Conservation (phyloP, 2,329 filamentous ascomycete species). For the Diaporthe caulivora region DNA sequence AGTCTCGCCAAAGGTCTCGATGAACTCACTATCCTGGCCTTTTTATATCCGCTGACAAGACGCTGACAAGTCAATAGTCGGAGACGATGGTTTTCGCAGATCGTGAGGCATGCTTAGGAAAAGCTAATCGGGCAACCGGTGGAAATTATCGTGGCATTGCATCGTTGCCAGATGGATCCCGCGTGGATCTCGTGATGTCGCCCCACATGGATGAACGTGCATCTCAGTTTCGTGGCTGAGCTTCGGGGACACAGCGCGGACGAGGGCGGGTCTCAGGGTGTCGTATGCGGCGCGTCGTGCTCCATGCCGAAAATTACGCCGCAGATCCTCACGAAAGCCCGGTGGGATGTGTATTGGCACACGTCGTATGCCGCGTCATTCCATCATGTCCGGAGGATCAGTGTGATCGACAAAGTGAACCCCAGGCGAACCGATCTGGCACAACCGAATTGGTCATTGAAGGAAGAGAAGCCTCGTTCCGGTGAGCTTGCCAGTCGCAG, state of each 20-base stretch:
- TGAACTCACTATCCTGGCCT: background rate
- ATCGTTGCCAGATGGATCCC: slow-evolving; percentile 8
- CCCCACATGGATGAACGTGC: slow-evolving; percentile 7
- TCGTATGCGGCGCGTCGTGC: background rate
- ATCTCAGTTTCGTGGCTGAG: slow-evolving; percentile 11
- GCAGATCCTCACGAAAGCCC: background rate
- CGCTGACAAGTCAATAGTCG: background rate
- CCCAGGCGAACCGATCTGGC: background rate
- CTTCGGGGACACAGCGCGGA: background rate
- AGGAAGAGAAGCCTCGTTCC: too few species aligned
- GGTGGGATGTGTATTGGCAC: background rate
- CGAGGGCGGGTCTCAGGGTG: background rate
- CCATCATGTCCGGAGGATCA: background rate
- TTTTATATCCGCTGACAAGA: background rate
- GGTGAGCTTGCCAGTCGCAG: background rate
- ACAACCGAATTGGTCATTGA: background rate
- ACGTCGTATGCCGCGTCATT: slow-evolving; percentile 4
- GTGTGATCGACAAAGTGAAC: background rate
- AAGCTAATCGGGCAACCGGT: background rate
- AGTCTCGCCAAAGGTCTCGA: background rate
- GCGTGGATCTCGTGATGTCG: slow-evolving; percentile 10
- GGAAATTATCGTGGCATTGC: slow-evolving; percentile 2
- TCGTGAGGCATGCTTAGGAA: background rate
- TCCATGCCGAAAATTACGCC: background rate
- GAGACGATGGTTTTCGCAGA: background rate